Evolutionary conservation across 1,139 yeast genomes (phyloP).

Genomic region (Lodderomyces orthopsilosis): DNA sequence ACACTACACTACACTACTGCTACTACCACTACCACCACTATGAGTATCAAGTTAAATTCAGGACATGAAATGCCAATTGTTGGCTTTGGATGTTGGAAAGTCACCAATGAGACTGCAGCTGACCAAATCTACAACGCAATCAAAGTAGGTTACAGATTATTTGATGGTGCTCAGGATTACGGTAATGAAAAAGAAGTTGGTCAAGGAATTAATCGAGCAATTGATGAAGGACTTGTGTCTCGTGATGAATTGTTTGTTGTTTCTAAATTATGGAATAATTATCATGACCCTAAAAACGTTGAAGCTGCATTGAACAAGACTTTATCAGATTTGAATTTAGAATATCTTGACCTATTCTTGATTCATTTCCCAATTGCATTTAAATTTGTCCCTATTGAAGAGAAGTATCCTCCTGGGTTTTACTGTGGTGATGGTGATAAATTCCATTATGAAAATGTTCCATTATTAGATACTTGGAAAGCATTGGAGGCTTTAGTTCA

Average conservation of each 20-base stretch:
- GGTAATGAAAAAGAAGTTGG: constrained; percentile 79
- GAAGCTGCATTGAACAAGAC: constrained; percentile 60
- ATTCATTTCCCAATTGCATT: constrained; percentile 81
- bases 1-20: background rate
- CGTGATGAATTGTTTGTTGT: constrained; percentile 74
- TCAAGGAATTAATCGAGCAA: constrained; percentile 60
- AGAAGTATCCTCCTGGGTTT: constrained; percentile 72
- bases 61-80: constrained; percentile 62
- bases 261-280: constrained; percentile 79
- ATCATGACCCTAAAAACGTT: constrained; percentile 64
- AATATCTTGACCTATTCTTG: constrained; percentile 70
- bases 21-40: constrained; percentile 3
- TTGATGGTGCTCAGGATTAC: constrained; percentile 77
- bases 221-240: constrained; percentile 63
- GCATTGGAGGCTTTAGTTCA: constrained; percentile 63
- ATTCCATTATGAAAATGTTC: constrained; percentile 63
- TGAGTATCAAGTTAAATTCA: constrained; percentile 49
- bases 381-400: constrained; percentile 69
- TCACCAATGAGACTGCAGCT: constrained; percentile 54
- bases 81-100: constrained; percentile 71
- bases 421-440: constrained; percentile 61
- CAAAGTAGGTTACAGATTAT: constrained; percentile 68
- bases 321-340: constrained; percentile 61
- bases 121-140: constrained; percentile 64
- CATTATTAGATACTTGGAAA: constrained; percentile 75